Percentiles rank a stretch among this genome's conserved stretches.
Conservation (phyloP, 305 asterid genomes). For the Ilex paraguariensis region DNA sequence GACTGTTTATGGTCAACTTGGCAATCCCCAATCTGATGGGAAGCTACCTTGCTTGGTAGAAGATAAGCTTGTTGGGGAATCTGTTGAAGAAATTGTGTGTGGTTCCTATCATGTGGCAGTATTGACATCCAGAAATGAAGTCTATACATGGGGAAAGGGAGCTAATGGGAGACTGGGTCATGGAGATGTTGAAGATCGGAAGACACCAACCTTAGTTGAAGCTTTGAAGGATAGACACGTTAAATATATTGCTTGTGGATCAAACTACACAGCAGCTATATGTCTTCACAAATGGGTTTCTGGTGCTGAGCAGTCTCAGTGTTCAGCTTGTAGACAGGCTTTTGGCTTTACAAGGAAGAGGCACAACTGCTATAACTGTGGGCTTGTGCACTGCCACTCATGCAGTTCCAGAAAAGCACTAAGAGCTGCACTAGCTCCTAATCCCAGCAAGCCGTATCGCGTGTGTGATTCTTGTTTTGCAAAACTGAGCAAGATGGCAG, state of each 20-base stretch:
- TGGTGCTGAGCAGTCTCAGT: slow-evolving; percentile 93
- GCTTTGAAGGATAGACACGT: slow-evolving; percentile 82
- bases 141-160: slow-evolving; percentile 96
- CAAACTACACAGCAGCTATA: slow-evolving; percentile 79
- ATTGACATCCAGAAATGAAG: slow-evolving; percentile 86
- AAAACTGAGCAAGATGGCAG: slow-evolving; percentile 74
- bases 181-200: slow-evolving; percentile 90
- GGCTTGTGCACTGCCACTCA: slow-evolving; percentile 91
- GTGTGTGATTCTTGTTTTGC: slow-evolving; percentile 89
- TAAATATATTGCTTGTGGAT: slow-evolving; percentile 84
- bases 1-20: slow-evolving; percentile 90
- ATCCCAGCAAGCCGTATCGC: slow-evolving; percentile 82
- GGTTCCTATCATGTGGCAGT: slow-evolving; percentile 92
- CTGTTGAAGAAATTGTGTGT: slow-evolving; percentile 74
- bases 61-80: slow-evolving; percentile 68
- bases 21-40: slow-evolving; percentile 80
- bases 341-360: slow-evolving; percentile 96
- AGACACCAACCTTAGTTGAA: slow-evolving; percentile 75
- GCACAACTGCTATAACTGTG: slow-evolving; percentile 95
- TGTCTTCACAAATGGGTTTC: slow-evolving; percentile 96
- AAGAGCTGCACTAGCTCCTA: slow-evolving; percentile 92
- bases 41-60: slow-evolving; percentile 77
- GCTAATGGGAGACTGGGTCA: slow-evolving; percentile 96
- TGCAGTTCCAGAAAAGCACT: slow-evolving; percentile 84
- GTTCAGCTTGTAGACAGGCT: slow-evolving; percentile 88